Percentiles rank a stretch among this genome's conserved stretches.
Conservation (phyloP, 1,139 yeast species). For the Meyerozyma smithsonii region DNA sequence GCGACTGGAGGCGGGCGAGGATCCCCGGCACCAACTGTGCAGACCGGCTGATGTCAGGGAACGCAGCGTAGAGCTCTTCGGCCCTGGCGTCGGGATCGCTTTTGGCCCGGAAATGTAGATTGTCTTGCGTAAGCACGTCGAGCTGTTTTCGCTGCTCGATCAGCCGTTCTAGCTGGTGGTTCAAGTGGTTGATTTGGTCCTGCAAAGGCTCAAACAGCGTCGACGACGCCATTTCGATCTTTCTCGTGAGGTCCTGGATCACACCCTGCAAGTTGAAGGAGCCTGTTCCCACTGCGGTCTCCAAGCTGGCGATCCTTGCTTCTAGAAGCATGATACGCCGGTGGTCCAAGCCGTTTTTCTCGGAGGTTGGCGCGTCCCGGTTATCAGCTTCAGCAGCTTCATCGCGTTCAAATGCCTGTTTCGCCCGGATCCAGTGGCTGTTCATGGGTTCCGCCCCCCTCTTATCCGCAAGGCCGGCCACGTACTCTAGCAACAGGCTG, state of each 20-base stretch:
- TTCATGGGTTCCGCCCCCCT: not conserved
- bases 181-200: not conserved
- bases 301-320: not conserved
- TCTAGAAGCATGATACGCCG: not conserved
- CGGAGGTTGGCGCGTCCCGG: no score
- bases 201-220: not conserved
- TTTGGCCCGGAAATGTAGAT: no score
- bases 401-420: not conserved
- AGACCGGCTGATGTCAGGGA: slow-evolving; percentile 8
- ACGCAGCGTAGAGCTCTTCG: not conserved
- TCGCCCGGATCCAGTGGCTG: not conserved
- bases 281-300: not conserved
- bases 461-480: not conserved
- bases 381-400: no score
- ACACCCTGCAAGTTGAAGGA: not conserved
- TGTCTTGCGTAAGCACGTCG: slow-evolving; percentile 4
- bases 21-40: slow-evolving; percentile 8
- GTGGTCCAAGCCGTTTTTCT: not conserved
- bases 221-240: not conserved
- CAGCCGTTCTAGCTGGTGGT: slow-evolving; percentile 7
- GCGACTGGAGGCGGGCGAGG: slow-evolving; percentile 9
- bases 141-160: slow-evolving; percentile 9
- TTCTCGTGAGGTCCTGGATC: not conserved
- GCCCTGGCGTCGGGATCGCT: not conserved
- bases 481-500: not conserved